These are phyloP conservation scores for Fusarium napiforme DNA, from an alignment of 2,329 filamentous ascomycete genomes.

Conservation along the genomic window DNA sequence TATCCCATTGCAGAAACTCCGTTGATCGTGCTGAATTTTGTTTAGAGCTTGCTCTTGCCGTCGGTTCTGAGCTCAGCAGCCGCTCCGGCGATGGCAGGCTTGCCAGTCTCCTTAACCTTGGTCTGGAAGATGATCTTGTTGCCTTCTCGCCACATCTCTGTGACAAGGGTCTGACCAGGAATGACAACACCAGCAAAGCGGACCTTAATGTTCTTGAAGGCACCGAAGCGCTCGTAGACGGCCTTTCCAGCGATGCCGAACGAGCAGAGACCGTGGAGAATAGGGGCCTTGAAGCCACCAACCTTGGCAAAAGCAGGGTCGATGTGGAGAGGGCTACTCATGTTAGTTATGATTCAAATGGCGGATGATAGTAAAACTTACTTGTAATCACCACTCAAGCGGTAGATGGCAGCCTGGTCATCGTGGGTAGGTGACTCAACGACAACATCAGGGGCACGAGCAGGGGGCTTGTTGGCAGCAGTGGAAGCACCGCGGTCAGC, in stretches of 20 bases:
- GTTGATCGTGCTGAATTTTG: constrained; percentile 7
- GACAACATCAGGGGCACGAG: constrained; percentile 80
- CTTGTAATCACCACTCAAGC: constrained; percentile 93
- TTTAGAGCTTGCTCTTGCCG: constrained; percentile 48
- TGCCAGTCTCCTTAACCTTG: constrained; percentile 92
- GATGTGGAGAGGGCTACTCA: constrained; percentile 81
- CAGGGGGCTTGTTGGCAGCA: constrained; percentile 80
- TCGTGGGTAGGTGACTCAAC: constrained; percentile 87
- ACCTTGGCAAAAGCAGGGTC: constrained; percentile 95
- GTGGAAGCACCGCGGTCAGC: constrained; percentile 82
- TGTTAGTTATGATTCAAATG: neutral
- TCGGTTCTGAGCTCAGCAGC: constrained; percentile 75
- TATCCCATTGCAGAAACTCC: constrained; percentile 27
- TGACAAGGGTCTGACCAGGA: constrained; percentile 88
- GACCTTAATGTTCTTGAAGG: constrained; percentile 92
- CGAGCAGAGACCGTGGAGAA: constrained; percentile 95
- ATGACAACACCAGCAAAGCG: constrained; percentile 87
- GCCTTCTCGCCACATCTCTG: constrained; percentile 94
- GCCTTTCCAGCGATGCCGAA: constrained; percentile 94
- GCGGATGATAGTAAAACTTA: constrained; percentile 45
- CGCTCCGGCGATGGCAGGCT: constrained; percentile 83
- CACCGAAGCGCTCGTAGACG: constrained; percentile 83
- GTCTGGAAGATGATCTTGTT: constrained; percentile 84
- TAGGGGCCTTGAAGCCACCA: constrained; percentile 93
- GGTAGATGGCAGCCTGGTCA: constrained; percentile 93